Base-by-base conservation (phyloP, 78 protist species). In the Mastigamoeba balamuthi region DNA sequence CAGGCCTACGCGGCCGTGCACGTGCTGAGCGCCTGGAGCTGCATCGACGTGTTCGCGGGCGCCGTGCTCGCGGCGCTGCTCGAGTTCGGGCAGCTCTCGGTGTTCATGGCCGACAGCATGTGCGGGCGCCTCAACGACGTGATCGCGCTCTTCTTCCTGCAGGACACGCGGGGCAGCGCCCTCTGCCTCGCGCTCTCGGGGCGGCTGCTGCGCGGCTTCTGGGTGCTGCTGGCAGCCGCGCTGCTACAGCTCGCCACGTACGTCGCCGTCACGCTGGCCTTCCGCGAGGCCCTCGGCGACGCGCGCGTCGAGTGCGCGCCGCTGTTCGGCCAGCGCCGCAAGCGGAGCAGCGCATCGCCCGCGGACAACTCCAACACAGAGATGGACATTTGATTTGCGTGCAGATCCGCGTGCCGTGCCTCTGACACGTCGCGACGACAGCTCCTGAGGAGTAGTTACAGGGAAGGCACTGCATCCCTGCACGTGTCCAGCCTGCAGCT, bases 21-120 rank as follows among this genome's bases (percentile, higher is more conserved):
- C 38, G 82, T 83, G 35, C 3, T 53, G 30, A 64, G 27, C 41
- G 88, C 88, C 29, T 83, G 88, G 88, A 39, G 72, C 37, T 0
- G 66, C 58, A 58, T 83, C 42, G 88, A 83, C 58, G 73, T n/a
- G 25, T 76, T 83, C 72, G 82, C 75, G 41, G 73, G 69, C 28
- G 66, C 80, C 10, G 1, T 83, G 43, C 0, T 83, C 1, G 88
- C 82, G 33, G 82, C 82, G 9, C 28, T 83, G 3, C 37, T 76
- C n/a, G 67, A 83, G 74, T 38, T 83, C 7, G 27, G 23, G 0
- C 81, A 71, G 39, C 75, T 83, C 28, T 76, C 88, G 10, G 37
- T 0, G 4, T 83, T 83, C 4, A 42, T 83, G 33, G 64, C 75
- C 39, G 88, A 80, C 42, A 44, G 71, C 71, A 41, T 4, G 68